These are phyloP conservation scores for Orbilia ellipsospora DNA, from an alignment of 2,329 filamentous ascomycete genomes.

Conservation along the genomic window DNA sequence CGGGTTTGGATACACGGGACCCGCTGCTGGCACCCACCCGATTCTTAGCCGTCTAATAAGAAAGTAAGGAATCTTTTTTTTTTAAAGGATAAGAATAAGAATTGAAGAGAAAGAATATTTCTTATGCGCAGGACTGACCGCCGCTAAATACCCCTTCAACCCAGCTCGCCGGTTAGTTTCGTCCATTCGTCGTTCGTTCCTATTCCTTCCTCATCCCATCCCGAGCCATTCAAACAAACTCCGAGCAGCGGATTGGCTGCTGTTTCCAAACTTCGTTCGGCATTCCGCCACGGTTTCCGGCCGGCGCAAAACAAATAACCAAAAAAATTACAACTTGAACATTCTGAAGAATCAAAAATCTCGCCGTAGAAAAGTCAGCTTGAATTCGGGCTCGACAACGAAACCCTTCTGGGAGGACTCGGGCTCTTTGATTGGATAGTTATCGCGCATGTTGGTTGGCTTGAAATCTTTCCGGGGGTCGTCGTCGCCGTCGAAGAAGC, in stretches of 20 bases:
- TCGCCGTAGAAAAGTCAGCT: conserved; percentile 6
- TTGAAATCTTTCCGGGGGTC: conserved; percentile 32
- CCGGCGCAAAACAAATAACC: conserved; percentile 28
- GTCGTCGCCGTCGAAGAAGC: conserved; percentile 6
- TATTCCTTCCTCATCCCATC: conserved; percentile 35
- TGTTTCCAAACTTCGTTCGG: conserved; percentile 19
- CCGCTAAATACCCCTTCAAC: conserved; percentile 43
- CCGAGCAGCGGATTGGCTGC: conserved; percentile 17
- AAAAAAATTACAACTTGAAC: neutral
- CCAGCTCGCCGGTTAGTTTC: conserved; percentile 17
- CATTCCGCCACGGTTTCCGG: conserved; percentile 52
- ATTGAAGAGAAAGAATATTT: too few species aligned
- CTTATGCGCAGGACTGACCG: conserved; percentile 38
- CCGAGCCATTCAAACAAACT: conserved; percentile 7
- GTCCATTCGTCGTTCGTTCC: conserved; percentile 14
- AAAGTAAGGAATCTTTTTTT: too few species aligned
- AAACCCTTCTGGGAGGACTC: neutral
- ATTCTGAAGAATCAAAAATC: neutral
- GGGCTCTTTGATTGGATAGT: conserved; percentile 24
- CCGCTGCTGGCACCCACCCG: neutral
- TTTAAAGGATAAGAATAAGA: too few species aligned
- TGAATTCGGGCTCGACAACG: conserved; percentile 25
- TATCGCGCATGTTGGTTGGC: conserved; percentile 47
- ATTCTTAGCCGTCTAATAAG: conserved; percentile 7
- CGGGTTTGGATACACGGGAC: conserved; percentile 3